phyloP scores from a whole-genome alignment of 2,329 filamentous ascomycete genomes.

The Venturia oleaginea region DNA sequence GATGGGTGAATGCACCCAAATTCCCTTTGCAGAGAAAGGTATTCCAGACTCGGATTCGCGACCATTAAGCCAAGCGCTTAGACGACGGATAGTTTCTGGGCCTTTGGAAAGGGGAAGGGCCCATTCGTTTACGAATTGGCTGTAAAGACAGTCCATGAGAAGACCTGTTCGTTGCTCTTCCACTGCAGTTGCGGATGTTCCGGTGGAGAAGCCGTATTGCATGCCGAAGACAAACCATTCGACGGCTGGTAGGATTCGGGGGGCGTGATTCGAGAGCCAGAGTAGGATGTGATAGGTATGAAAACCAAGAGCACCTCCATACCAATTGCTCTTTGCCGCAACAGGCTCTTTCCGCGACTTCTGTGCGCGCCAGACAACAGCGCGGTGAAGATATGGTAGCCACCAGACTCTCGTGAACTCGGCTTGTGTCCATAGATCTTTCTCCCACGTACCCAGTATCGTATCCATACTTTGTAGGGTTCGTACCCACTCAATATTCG shows the following conservation, averaged over 20 bases:
- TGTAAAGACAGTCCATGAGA: constrained; percentile 95
- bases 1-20: constrained; percentile 83
- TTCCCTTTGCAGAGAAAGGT: constrained; percentile 66
- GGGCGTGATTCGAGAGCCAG: constrained; percentile 67
- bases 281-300: constrained; percentile 89
- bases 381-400: constrained; percentile 84
- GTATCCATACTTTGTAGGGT: constrained; percentile 60
- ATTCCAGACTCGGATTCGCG: constrained; percentile 64
- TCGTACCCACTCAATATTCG: constrained; percentile 82
- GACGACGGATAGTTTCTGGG: constrained; percentile 72
- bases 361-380: constrained; percentile 83
- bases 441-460: constrained; percentile 63
- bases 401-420: constrained; percentile 97
- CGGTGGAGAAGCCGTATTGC: constrained; percentile 84
- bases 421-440: constrained; percentile 67
- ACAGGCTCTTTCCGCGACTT: constrained; percentile 45
- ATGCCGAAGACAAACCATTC: constrained; percentile 97
- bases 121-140: constrained; percentile 99
- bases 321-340: constrained; percentile 58
- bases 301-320: constrained; percentile 73
- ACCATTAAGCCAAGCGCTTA: constrained; percentile 78
- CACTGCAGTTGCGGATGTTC: constrained; percentile 60
- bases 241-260: constrained; percentile 72
- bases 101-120: constrained; percentile 78
- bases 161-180: constrained; percentile 73